Evolutionary conservation across 2,329 filamentous ascomycete genomes (phyloP), one percentile per base, ranked within the genome.

Genomic region (Aureobasidium vineae): DNA sequence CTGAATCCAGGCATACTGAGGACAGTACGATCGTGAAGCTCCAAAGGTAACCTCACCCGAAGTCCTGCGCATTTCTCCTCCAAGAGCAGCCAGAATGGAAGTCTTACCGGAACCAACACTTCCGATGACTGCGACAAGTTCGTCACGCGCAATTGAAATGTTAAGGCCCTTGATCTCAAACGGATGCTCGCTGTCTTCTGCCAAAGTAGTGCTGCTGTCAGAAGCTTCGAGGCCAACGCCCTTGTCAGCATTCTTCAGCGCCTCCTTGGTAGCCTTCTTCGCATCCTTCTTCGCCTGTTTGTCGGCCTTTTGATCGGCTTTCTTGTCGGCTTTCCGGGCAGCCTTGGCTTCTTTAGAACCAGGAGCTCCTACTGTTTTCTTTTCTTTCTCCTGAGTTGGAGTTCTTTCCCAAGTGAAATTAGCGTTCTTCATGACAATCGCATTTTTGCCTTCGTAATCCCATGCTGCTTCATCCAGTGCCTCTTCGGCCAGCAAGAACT

Each of bases 1-100:
- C 75, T 98, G 94, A 57, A 99, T 97, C 95, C 95, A 99, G 0
- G 95, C 91, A 74, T 97, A 97, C 75, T 99, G 94, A 0, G 94
- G 94, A 70, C 95, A 98, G 73, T 97, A 97, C 0, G 94, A 91
- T 69, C 93, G 84, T 3, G 87, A 88, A 0, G 91, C 91, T 47
- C 93, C 91, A 71, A 95, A 84, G 0, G 86, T 84, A 6, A 96
- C 84, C 43, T 89, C 84, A 13, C 92, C 92, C 3, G 79, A 80
- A 0, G 90, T 96, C 75, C 89, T 90, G 52, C 92, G 87, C 94
- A 98, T 98, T 70, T 98, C 94, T 28, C 95, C 94, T 0, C 93
- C 94, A 53, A 99, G 80, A 0, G 94, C 92, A 40, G 92, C 90
- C 2, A 99, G 85, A 1, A 99, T 79, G 0, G 93, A 97, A 60